A percentile compares a stretch with the other conserved stretches of the same genome.
Conservation (phyloP, 2,329 filamentous ascomycete species). For the Alternaria angustiovoidea region DNA sequence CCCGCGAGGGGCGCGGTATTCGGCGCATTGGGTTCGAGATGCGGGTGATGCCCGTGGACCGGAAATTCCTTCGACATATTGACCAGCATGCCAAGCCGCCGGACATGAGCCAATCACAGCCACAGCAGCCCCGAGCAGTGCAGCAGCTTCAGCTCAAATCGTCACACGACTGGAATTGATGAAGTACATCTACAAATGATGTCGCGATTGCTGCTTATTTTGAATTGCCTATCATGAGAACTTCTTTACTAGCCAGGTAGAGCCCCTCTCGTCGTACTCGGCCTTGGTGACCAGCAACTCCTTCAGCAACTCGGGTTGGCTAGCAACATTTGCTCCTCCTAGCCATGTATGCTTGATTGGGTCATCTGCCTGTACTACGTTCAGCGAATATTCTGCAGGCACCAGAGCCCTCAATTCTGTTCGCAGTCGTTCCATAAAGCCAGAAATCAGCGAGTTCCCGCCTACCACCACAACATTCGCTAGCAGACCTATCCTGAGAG, state of each 20-base stretch:
- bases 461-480: conserved; percentile 90
- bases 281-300: conserved; percentile 79
- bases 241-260: conserved; percentile 74
- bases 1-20: conserved; percentile 47
- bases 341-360: conserved; percentile 85
- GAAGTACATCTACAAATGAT: background rate
- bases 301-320: conserved; percentile 69
- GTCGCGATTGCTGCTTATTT: background rate
- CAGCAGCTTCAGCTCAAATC: background rate
- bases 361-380: conserved; percentile 67
- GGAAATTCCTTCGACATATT: conserved; percentile 18
- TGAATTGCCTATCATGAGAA: conserved; percentile 58
- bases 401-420: conserved; percentile 71
- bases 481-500: conserved; percentile 81
- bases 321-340: conserved; percentile 81
- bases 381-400: conserved; percentile 42
- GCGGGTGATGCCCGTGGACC: conserved; percentile 26
- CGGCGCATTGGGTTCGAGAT: conserved; percentile 46
- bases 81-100: conserved; percentile 25
- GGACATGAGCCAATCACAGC: conserved; percentile 32
- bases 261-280: conserved; percentile 88
- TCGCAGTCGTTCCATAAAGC: conserved; percentile 80
- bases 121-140: conserved; percentile 21
- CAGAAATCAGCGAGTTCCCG: conserved; percentile 80
- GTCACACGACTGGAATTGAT: background rate